A percentile compares a stretch with the other conserved stretches of the same genome.
Conservation (phyloP, 192 early-diverging fungal species). For the Coemansia sp. region DNA sequence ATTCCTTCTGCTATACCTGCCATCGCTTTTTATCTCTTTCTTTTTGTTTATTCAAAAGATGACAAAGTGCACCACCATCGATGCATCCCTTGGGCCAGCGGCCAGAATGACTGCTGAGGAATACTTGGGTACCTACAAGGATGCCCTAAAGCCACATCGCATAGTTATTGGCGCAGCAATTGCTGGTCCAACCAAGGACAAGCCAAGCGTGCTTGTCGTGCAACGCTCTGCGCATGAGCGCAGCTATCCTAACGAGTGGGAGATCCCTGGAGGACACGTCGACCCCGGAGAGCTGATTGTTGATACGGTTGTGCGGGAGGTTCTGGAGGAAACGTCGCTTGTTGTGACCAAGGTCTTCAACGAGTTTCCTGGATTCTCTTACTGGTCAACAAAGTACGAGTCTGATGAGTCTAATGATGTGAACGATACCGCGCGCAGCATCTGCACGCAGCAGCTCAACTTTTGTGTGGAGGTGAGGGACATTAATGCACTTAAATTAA, state of each 20-base stretch:
- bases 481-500: slow-evolving; percentile 3
- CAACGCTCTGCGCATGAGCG: slow-evolving; percentile 46
- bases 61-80: background rate
- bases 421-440: background rate
- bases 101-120: slow-evolving; percentile 14
- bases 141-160: slow-evolving; percentile 25
- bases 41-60: background rate
- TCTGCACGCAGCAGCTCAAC: slow-evolving; percentile 45
- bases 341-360: slow-evolving; percentile 23
- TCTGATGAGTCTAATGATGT: slow-evolving; percentile 14
- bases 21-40: background rate
- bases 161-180: slow-evolving; percentile 48
- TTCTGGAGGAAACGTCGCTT: slow-evolving; percentile 46
- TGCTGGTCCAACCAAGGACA: background rate
- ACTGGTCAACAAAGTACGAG: slow-evolving; percentile 36
- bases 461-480: slow-evolving; percentile 31
- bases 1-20: background rate
- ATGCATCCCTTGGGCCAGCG: background rate
- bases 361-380: slow-evolving; percentile 42
- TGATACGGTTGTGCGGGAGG: slow-evolving; percentile 41
- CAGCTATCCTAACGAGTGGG: slow-evolving; percentile 51
- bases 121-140: slow-evolving; percentile 5
- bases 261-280: slow-evolving; percentile 49
- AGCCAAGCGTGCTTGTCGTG: slow-evolving; percentile 36
- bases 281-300: slow-evolving; percentile 41